phyloP scores from a whole-genome alignment of 73 alveolate species.

The Paramecium bursaria region DNA sequence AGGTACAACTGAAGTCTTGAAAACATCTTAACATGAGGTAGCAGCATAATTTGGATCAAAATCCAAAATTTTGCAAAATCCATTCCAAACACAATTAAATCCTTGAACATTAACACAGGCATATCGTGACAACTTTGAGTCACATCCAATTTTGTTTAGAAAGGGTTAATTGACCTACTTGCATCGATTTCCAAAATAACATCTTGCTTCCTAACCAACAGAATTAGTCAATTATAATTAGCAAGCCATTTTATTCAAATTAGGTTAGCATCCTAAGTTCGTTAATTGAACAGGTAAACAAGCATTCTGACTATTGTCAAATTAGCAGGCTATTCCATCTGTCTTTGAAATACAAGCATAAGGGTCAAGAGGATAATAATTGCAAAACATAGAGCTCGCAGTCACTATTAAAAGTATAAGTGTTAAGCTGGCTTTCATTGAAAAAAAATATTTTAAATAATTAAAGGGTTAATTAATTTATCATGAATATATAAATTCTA shows the following conservation, averaged over 20 bases:
- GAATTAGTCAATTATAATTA: background rate
- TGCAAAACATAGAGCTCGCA: conserved; percentile 63
- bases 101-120: background rate
- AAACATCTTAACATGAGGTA: background rate
- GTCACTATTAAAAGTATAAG: too few species aligned
- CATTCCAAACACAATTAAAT: conserved; percentile 29
- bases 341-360: conserved; percentile 51
- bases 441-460: too few species aligned
- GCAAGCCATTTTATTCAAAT: conserved; percentile 40
- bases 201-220: conserved; percentile 10
- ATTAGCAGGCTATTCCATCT: conserved; percentile 29
- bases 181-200: conserved; percentile 11
- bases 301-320: conserved; percentile 13
- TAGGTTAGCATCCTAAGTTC: conserved; percentile 30
- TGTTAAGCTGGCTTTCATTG: too few species aligned
- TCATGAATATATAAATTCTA: too few species aligned
- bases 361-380: conserved; percentile 48
- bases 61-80: background rate
- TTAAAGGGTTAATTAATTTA: too few species aligned
- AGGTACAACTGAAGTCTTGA: conserved; percentile 5
- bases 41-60: background rate
- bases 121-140: background rate
- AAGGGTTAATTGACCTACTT: background rate
- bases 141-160: conserved; percentile 33
- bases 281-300: background rate